A percentile compares a stretch with the other conserved stretches of the same genome.
Conservation (phyloP, 1,284 basidiomycete genomes). For the Sanghuangporus weigelae region DNA sequence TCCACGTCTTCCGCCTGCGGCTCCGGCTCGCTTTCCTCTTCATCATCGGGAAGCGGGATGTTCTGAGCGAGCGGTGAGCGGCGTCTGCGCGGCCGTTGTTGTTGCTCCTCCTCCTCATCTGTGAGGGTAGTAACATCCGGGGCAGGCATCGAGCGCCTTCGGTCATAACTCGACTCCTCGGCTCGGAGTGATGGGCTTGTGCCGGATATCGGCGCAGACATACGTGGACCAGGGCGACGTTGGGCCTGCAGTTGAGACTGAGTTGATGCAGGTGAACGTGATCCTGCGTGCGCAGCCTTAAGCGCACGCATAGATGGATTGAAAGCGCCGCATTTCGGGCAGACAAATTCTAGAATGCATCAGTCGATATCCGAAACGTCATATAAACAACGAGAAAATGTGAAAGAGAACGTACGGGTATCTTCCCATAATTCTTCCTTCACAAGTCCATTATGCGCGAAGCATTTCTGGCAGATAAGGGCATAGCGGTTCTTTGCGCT, state of each 20-base stretch:
- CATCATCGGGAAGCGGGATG: conserved; percentile 4
- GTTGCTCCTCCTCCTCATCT: background rate
- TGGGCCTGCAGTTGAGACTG: background rate
- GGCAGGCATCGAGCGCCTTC: conserved; percentile 7
- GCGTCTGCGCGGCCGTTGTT: background rate
- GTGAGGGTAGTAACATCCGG: background rate
- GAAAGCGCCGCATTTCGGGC: conserved; percentile 71
- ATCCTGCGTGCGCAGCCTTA: conserved; percentile 20
- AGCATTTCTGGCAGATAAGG: conserved; percentile 91
- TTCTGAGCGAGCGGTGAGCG: background rate
- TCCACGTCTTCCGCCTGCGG: background rate
- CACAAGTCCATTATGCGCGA: conserved; percentile 91
- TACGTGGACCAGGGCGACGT: conserved; percentile 1
- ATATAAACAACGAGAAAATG: conserved; percentile 6
- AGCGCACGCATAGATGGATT: conserved; percentile 52
- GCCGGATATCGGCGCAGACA: conserved; percentile 2
- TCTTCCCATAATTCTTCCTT: conserved; percentile 87
- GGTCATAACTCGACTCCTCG: background rate
- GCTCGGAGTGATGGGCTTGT: background rate
- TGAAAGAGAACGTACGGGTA: conserved; percentile 61
- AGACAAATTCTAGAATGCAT: conserved; percentile 56
- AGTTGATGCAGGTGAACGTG: background rate
- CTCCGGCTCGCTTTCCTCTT: background rate
- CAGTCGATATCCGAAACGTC: conserved; percentile 3
- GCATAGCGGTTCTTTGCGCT: conserved; percentile 72